These are phyloP conservation scores for Candida glucosophila DNA, from an alignment of 1,139 yeast genomes.

Conservation along the genomic window DNA sequence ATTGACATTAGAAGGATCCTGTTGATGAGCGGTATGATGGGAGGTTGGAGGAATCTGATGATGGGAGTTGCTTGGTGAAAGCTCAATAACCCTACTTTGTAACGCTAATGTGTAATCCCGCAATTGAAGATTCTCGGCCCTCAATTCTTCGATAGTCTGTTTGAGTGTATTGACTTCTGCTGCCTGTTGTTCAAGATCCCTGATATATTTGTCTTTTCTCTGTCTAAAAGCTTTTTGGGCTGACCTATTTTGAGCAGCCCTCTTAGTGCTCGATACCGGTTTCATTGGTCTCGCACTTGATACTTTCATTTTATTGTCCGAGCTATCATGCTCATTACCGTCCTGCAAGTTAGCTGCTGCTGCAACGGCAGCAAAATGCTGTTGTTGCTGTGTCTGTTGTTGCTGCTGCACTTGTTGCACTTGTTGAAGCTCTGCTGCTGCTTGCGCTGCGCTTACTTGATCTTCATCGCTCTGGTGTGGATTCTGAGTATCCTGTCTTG, in stretches of 20 bases:
- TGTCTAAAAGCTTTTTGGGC: constrained; percentile 86
- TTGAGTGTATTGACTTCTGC: constrained; percentile 51
- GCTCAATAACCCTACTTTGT: constrained; percentile 57
- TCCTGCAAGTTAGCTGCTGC: constrained; percentile 5
- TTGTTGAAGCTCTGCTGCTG: too few species aligned
- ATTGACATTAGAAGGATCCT: too few species aligned
- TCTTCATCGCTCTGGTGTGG: constrained; percentile 6
- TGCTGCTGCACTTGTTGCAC: too few species aligned
- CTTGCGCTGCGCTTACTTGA: constrained; percentile 8
- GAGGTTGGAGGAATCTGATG: constrained; percentile 6
- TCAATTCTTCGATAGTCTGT: constrained; percentile 54
- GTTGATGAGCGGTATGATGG: too few species aligned
- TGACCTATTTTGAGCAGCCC: constrained; percentile 83
- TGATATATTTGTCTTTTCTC: constrained; percentile 69
- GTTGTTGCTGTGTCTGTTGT: too few species aligned
- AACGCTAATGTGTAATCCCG: constrained; percentile 66
- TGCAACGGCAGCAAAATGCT: too few species aligned
- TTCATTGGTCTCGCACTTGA: constrained; percentile 13
- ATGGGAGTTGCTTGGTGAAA: constrained; percentile 13
- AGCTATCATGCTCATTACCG: constrained; percentile 1
- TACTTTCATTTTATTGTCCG: constrained; percentile 7
- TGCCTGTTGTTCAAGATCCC: constrained; percentile 66
- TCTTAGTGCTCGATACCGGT: constrained; percentile 55
- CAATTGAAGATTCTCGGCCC: constrained; percentile 61
- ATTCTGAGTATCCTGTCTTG: too few species aligned